Base-by-base conservation (phyloP, 2,329 filamentous ascomycete genomes). In the Bisporella sp. region DNA sequence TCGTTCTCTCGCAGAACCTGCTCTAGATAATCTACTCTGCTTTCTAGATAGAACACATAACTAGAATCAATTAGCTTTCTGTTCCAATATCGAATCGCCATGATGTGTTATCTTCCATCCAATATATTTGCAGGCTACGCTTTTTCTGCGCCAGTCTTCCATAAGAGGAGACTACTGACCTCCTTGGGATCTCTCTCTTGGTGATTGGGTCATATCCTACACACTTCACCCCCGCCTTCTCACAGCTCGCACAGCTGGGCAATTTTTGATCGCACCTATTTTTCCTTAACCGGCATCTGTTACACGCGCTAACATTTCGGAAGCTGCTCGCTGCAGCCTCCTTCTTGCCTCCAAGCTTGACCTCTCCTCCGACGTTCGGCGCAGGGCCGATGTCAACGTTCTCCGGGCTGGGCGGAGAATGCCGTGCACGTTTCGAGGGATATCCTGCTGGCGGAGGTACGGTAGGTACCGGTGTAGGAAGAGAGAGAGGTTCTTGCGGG, bases 121-220 rank as follows among this genome's bases (percentile, higher is more conserved):
- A 21, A 2, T 21, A 21, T 21, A 21, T 21, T 21, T 21, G 21
- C 21, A 21, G 21, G 21, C 21, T 21, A 21, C 21, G 21, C 21
- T 21, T 21, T 21, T 21, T 21, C 21, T 21, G 21, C 21, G 21
- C 21, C 21, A 21, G 21, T 21, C 21, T 21, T 21, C 3, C 21
- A 21, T 21, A 21, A 21, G 21, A 21, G 21, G 21, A 21, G 21
- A 21, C 21, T 41, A 67, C 69, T 60, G 59, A 74, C 73, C 80
- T 84, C 69, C 91, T 81, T 46, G 92, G 92, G 52, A 97, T 96
- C 70, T 96, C 90, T 64, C 88, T 84, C 75, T 96, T 96, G 29
- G 89, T 95, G 64, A 96, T 96, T 33, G 92, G 91, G 66, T 97
- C 92, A 68, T 96, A 96, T 55, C 92, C 92, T 46, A 96, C 89